A percentile compares a stretch with the other conserved stretches of the same genome.
phyloP scores from a whole-genome alignment of 2,329 filamentous ascomycete species.

The Stagonosporopsis rhizophila region DNA sequence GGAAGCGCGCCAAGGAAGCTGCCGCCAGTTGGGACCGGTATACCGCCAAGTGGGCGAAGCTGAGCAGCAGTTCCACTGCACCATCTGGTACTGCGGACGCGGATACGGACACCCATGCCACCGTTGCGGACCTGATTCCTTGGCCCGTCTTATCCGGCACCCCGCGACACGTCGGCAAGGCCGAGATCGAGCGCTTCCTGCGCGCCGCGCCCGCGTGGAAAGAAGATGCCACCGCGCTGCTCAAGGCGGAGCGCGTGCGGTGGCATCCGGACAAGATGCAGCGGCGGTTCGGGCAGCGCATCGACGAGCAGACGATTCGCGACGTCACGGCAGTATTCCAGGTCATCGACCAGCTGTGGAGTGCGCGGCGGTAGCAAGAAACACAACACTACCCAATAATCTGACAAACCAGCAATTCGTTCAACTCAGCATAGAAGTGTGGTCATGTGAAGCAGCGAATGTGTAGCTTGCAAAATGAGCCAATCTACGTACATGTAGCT shows the following conservation, averaged over 20 bases:
- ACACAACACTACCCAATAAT: too few species aligned
- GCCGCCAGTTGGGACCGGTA: conserved; percentile 71
- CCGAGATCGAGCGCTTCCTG: conserved; percentile 74
- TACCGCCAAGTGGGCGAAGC: conserved; percentile 65
- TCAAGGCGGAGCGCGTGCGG: conserved; percentile 86
- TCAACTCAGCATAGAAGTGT: background rate
- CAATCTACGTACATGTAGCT: too few species aligned
- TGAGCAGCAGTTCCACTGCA: conserved; percentile 44
- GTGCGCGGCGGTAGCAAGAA: conserved; percentile 41
- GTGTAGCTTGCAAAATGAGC: background rate
- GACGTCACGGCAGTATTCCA: conserved; percentile 91
- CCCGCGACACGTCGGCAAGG: conserved; percentile 62
- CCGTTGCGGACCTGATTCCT: conserved; percentile 56
- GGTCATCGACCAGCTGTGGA: conserved; percentile 83
- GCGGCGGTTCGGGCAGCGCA: conserved; percentile 76
- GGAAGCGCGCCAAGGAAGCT: conserved; percentile 64
- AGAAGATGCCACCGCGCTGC: conserved; percentile 55
- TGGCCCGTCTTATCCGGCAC: conserved; percentile 77
- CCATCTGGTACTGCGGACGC: conserved; percentile 5
- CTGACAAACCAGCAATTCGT: too few species aligned
- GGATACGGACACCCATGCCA: conserved; percentile 18
- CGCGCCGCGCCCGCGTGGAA: conserved; percentile 57
- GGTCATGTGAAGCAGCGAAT: background rate
- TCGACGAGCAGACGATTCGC: conserved; percentile 75
- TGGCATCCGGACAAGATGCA: conserved; percentile 99